These are phyloP conservation scores for Xylariaceae sp. DNA, from an alignment of 2,329 filamentous ascomycete species.

Conservation along the genomic window DNA sequence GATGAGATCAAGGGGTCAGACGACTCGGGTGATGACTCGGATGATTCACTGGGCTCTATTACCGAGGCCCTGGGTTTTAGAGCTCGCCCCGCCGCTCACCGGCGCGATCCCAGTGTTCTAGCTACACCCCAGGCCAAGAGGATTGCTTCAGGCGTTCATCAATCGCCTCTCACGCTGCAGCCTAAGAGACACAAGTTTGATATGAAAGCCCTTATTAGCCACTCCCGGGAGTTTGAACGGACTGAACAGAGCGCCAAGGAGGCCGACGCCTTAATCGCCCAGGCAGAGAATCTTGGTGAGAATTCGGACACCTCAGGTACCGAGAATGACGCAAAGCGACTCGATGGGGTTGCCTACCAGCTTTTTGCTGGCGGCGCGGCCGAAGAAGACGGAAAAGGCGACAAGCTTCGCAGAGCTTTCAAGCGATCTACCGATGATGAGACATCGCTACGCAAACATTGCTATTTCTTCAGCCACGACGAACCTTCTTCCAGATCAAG, in stretches of 20 bases:
- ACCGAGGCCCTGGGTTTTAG: constrained; percentile 43
- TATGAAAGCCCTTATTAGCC: constrained; percentile 57
- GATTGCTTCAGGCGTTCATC: constrained; percentile 36
- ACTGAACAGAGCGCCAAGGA: constrained; percentile 52
- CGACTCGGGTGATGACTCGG: constrained; percentile 64
- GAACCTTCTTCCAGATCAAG: constrained; percentile 28
- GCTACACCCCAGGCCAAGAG: constrained; percentile 48
- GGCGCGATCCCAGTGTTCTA: constrained; percentile 20
- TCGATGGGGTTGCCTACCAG: constrained; percentile 43
- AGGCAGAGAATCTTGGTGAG: constrained; percentile 16
- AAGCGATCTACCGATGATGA: constrained; percentile 44
- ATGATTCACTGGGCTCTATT: constrained; percentile 51
- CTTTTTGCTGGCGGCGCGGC: constrained; percentile 33
- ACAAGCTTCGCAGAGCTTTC: constrained; percentile 43
- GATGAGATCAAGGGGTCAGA: constrained; percentile 66
- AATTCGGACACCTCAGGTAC: constrained; percentile 28
- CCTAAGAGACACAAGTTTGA: constrained; percentile 57
- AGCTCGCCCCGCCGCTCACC: constrained; percentile 21
- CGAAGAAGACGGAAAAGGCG: constrained; percentile 26
- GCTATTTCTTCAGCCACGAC: constrained; percentile 48
- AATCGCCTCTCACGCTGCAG: constrained; percentile 48
- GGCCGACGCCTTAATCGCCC: constrained; percentile 37
- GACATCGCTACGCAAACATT: constrained; percentile 34
- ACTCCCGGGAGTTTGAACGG: constrained; percentile 56
- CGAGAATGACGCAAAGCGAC: constrained; percentile 36